Base-by-base conservation (phyloP, 2,329 filamentous ascomycete genomes). In the Fusarium humuli region DNA sequence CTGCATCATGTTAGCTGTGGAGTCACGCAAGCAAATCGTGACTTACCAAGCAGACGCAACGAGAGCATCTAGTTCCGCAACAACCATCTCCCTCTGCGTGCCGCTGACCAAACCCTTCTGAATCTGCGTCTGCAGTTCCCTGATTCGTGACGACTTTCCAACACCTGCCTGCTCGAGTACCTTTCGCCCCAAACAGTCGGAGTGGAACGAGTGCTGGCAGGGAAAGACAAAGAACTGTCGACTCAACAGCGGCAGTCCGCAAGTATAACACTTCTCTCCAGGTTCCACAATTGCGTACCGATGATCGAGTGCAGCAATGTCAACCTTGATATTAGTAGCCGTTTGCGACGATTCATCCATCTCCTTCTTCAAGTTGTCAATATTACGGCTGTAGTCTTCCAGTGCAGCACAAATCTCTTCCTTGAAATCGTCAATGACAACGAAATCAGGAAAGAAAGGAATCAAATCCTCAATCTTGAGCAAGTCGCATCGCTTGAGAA, bases 371-470 rank as follows among this genome's bases (percentile, higher is more conserved):
- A 99, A 83, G 3, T 85, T 85, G 76, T 98, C 96, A 72, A 99
- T 99, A 72, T 93, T 94, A 40, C 93, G 91, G 48, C 90, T 92
- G 82, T 99, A 99, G 69, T 97, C 93, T 80, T 99, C 96, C 2
- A 99, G 86, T 2, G 97, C 96, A 0, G 89, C 86, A 81, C 96
- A 99, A 40, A 99, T 98, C 79, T 99, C 96, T 69, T 98, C 94
- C 78, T 98, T 98, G 86, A 99, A 99, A 79, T 98, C 96, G 78
- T 99, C 96, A 67, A 99, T 98, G 54, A 98, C 92, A 25, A 98
- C 94, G 77, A 99, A 99, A 79, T 99, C 96, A 0, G 96, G 96
- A 82, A 99, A 99, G 84, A 99, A 98, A 0, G 96, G 96, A 42
- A 99, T 98, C 30, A 99, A 83, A 76, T 99, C 96, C 81, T 99